These are phyloP conservation scores for Thermothelomyces thermophilus DNA, from an alignment of 2,329 filamentous ascomycete species.

Conservation along the genomic window DNA sequence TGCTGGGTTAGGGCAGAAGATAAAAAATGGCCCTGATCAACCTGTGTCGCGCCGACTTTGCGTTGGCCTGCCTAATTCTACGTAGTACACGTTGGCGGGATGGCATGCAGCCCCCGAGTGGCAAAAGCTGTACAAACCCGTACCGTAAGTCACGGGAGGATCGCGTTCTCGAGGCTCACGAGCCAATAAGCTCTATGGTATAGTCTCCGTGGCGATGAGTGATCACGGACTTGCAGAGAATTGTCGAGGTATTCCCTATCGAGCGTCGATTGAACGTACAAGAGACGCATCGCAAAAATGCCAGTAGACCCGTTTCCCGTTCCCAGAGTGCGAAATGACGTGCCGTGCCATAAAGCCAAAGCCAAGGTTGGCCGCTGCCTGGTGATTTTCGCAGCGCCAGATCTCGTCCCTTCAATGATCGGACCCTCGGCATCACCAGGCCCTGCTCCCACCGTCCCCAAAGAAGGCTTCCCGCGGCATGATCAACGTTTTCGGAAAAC, in stretches of 20 bases:
- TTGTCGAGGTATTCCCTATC: slow-evolving; percentile 16
- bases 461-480: slow-evolving; percentile 10
- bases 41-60: too few species aligned
- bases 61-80: too few species aligned
- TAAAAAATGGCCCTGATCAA: too few species aligned
- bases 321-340: slow-evolving; percentile 18
- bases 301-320: slow-evolving; percentile 18
- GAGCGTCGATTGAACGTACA: slow-evolving; percentile 17
- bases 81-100: too few species aligned
- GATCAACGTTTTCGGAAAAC: slow-evolving; percentile 9
- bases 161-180: background rate
- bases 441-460: slow-evolving; percentile 7
- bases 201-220: too few species aligned
- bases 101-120: background rate
- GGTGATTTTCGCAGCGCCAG: slow-evolving; percentile 8
- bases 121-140: too few species aligned
- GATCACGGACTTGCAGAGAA: slow-evolving; percentile 12
- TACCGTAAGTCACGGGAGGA: background rate
- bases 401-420: slow-evolving; percentile 7
- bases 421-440: slow-evolving; percentile 12
- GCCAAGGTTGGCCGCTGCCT: slow-evolving; percentile 10
- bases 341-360: slow-evolving; percentile 18
- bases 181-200: too few species aligned
- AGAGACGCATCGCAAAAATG: slow-evolving; percentile 18
- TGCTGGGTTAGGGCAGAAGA: too few species aligned